Evolutionary conservation across 331 rosid species (phyloP).

Genomic region (Telfairia occidentalis): DNA sequence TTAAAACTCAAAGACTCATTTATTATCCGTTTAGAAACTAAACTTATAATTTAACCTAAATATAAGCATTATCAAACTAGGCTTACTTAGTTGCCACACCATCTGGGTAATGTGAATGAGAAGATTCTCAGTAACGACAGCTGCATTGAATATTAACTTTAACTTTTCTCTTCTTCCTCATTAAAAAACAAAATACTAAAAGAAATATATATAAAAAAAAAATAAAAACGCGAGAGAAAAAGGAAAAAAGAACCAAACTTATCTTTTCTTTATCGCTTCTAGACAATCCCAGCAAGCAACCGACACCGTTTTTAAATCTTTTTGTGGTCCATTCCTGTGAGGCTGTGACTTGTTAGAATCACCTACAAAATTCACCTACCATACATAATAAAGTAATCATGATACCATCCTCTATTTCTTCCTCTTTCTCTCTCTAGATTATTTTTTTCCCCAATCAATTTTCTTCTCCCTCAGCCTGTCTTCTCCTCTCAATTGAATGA

Average conservation of each 20-base stretch:
- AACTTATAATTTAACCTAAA: too few relatives aligned
- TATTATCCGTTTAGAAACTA: too few relatives aligned
- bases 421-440: background rate
- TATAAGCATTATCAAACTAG: too few relatives aligned
- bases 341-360: conserved; percentile 2
- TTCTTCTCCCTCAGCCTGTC: background rate
- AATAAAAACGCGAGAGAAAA: background rate
- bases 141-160: background rate
- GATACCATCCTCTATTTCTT: background rate
- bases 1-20: too few relatives aligned
- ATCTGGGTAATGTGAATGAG: background rate
- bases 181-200: too few relatives aligned
- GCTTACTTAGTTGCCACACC: too few relatives aligned
- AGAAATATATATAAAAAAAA: too few relatives aligned
- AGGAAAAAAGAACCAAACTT: background rate
- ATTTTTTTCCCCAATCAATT: background rate
- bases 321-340: background rate
- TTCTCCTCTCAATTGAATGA: background rate
- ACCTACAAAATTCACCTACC: background rate
- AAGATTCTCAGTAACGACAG: background rate
- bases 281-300: conserved; percentile 7
- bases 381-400: background rate
- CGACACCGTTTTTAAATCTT: background rate
- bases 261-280: background rate
- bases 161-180: background rate